Conservation (phyloP, 139 green algal genomes). For the Penium margaritaceum region DNA sequence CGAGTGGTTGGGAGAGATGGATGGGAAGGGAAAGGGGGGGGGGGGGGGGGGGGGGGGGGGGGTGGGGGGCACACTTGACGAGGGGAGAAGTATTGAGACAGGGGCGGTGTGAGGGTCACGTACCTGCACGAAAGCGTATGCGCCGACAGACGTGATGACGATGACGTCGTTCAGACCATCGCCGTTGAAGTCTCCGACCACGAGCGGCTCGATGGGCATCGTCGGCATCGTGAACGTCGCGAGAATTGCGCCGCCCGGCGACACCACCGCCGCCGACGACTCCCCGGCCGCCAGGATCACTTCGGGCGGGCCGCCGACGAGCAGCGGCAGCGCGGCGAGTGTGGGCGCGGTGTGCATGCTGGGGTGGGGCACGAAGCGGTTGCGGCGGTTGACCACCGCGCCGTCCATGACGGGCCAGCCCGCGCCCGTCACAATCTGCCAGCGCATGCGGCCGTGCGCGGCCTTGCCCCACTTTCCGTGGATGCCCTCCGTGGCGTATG, state of each 20-base stretch:
- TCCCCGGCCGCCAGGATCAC: slow-evolving; percentile 52
- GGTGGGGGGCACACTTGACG: too few species aligned
- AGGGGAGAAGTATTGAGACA: too few species aligned
- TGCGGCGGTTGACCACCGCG: background rate
- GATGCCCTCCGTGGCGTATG: slow-evolving; percentile 3
- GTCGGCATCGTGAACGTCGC: slow-evolving; percentile 53
- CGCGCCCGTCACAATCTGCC: slow-evolving; percentile 15
- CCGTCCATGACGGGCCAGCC: background rate
- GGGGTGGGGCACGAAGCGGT: background rate
- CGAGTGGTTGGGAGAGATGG: too few species aligned
- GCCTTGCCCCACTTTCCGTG: background rate
- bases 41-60: too few species aligned
- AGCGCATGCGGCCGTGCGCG: background rate
- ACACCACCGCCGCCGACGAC: slow-evolving; percentile 55
- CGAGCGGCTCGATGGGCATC: slow-evolving; percentile 48
- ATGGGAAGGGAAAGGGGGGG: too few species aligned
- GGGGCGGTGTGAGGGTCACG: too few species aligned
- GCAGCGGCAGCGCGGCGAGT: slow-evolving; percentile 61
- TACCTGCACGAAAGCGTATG: slow-evolving; percentile 70
- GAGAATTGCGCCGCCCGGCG: slow-evolving; percentile 48
- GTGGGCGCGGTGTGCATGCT: slow-evolving; percentile 54
- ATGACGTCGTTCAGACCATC: slow-evolving; percentile 83
- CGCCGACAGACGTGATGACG: slow-evolving; percentile 53
- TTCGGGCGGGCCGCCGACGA: slow-evolving; percentile 20
- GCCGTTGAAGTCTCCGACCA: slow-evolving; percentile 77